These are phyloP conservation scores for Epichloe sibirici DNA, from an alignment of 2,329 filamentous ascomycete genomes.

Conservation along the genomic window DNA sequence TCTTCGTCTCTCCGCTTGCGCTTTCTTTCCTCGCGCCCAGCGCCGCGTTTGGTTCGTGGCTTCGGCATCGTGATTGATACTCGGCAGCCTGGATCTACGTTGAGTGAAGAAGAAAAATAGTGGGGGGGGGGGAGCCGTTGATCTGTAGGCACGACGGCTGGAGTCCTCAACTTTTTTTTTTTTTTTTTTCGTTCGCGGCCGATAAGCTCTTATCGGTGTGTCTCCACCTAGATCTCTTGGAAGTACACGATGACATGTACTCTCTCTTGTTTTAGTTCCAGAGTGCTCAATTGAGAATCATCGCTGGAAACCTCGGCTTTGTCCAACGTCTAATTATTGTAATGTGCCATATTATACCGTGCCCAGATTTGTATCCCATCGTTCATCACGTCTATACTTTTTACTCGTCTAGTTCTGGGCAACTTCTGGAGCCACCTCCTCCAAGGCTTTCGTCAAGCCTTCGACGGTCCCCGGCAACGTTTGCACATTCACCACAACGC, in stretches of 20 bases:
- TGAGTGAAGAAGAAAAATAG: background rate
- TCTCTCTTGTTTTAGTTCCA: too few species aligned
- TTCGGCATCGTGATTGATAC: constrained; percentile 26
- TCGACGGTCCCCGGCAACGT: constrained; percentile 39
- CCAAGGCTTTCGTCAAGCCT: constrained; percentile 41
- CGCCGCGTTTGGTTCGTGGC: constrained; percentile 30
- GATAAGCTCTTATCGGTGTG: background rate
- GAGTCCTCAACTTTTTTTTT: constrained; percentile 4
- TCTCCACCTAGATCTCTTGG: too few species aligned
- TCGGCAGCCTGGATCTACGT: background rate
- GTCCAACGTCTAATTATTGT: background rate
- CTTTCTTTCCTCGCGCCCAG: constrained; percentile 28
- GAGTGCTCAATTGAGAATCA: too few species aligned
- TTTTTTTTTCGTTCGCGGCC: background rate
- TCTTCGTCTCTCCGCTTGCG: constrained; percentile 21
- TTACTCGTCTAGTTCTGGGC: background rate
- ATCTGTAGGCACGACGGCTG: background rate
- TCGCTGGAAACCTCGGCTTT: too few species aligned
- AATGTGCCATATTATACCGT: too few species aligned
- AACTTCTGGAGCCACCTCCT: constrained; percentile 27
- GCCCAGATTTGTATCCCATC: background rate
- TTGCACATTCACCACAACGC: constrained; percentile 47
- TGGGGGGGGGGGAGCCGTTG: too few species aligned
- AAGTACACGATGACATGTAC: background rate
- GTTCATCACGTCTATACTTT: background rate